Evolutionary conservation across 352 stramenopile genomes (phyloP).

Genomic region (Pseudoperonospora humuli): DNA sequence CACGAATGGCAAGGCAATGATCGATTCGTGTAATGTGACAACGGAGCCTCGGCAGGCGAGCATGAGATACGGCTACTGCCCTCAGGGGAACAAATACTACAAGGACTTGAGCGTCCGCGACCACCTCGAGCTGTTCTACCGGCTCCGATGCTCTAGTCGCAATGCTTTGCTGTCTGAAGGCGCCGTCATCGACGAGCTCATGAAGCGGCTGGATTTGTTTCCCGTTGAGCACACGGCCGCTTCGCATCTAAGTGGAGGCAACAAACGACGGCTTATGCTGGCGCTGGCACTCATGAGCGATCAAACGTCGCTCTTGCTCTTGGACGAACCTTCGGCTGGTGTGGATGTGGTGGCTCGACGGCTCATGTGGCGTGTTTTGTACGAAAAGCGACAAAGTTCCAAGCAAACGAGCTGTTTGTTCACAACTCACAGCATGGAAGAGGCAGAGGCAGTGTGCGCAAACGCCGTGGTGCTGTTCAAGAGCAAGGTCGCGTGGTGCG

Average conservation of each 20-base stretch:
- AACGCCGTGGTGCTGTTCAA: conserved; percentile 78
- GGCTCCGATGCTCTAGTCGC: conserved; percentile 33
- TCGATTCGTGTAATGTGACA: conserved; percentile 57
- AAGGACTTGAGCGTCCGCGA: conserved; percentile 60
- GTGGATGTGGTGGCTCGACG: conserved; percentile 74
- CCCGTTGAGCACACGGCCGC: conserved; percentile 49
- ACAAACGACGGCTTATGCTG: conserved; percentile 76
- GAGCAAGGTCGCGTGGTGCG: conserved; percentile 60
- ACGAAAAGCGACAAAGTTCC: conserved; percentile 44
- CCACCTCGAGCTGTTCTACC: conserved; percentile 65
- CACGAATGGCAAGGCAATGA: conserved; percentile 45
- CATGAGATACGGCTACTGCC: conserved; percentile 60
- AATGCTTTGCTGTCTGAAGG: conserved; percentile 19
- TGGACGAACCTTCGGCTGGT: conserved; percentile 77
- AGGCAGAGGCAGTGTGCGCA: conserved; percentile 74
- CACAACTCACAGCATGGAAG: conserved; percentile 83
- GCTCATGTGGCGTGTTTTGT: conserved; percentile 72
- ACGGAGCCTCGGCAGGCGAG: conserved; percentile 40
- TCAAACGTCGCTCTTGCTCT: conserved; percentile 49
- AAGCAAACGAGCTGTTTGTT: conserved; percentile 63
- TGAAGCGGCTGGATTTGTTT: conserved; percentile 51
- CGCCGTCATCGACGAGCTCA: conserved; percentile 30
- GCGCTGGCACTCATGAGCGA: conserved; percentile 63
- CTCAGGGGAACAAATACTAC: conserved; percentile 76
- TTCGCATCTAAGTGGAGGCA: conserved; percentile 67